phyloP scores from a whole-genome alignment of 208 protist species.

The Acanthamoeba royreba region DNA sequence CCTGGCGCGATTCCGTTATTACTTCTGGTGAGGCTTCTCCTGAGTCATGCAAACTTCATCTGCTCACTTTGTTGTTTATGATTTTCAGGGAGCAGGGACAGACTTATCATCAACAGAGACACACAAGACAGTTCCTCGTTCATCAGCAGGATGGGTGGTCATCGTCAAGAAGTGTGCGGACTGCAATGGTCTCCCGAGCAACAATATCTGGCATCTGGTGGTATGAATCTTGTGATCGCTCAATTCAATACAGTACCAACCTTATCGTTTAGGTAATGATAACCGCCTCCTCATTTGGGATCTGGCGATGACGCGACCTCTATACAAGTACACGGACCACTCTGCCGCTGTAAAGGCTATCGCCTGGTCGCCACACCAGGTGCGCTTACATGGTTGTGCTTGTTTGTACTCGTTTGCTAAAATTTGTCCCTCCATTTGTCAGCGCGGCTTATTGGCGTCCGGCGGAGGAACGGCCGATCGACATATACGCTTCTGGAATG shows the following conservation, averaged over 20 bases:
- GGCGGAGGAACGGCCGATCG: constrained; percentile 85
- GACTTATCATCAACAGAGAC: constrained; percentile 86
- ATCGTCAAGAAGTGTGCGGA: constrained; percentile 94
- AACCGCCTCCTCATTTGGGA: constrained; percentile 96
- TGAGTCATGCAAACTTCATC: too few species aligned
- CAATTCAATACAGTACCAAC: neutral
- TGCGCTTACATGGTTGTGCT: neutral
- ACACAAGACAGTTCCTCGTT: constrained; percentile 62
- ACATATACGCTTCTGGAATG: constrained; percentile 85
- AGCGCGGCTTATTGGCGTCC: constrained; percentile 78
- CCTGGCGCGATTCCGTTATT: constrained; percentile 91
- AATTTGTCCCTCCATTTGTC: neutral
- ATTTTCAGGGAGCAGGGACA: constrained; percentile 83
- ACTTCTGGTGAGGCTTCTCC: constrained; percentile 76
- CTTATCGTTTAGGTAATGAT: constrained; percentile 93
- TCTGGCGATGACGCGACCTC: constrained; percentile 9
- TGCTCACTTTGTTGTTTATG: neutral
- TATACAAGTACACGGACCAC: constrained; percentile 86
- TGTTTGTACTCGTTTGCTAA: neutral
- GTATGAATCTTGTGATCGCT: neutral
- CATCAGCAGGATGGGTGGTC: neutral
- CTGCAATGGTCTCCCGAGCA: constrained; percentile 93
- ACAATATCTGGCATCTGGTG: constrained; percentile 92
- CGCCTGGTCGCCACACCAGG: constrained; percentile 93
- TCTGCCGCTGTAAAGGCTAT: constrained; percentile 96